Conservation (phyloP, 495 filamentous ascomycete species). For the Letharia columbiana region DNA sequence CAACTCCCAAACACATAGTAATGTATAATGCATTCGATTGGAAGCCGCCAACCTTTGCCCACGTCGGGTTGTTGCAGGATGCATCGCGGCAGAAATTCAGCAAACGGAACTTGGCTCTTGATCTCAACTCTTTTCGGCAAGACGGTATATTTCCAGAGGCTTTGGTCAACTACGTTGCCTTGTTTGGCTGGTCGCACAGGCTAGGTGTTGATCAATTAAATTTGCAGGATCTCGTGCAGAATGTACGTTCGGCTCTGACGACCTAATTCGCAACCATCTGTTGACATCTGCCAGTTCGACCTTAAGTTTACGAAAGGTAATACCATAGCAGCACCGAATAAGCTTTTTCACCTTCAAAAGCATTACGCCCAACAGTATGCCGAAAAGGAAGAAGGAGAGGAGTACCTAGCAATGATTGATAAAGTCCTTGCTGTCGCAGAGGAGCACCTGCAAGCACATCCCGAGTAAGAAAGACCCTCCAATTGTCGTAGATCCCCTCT, state of each 20-base stretch:
- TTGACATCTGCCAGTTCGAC: conserved; percentile 44
- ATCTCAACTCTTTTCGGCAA: conserved; percentile 64
- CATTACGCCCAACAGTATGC: conserved; percentile 50
- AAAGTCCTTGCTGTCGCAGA: conserved; percentile 32
- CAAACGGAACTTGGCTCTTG: conserved; percentile 58
- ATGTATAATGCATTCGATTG: conserved; percentile 86
- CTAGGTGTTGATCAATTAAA: conserved; percentile 58
- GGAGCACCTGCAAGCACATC: conserved; percentile 25
- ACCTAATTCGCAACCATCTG: not conserved
- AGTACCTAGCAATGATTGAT: conserved; percentile 44
- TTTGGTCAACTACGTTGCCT: conserved; percentile 72
- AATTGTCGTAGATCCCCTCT: not conserved
- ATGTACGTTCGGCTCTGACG: conserved; percentile 24
- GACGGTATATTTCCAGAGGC: conserved; percentile 62
- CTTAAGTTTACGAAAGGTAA: conserved; percentile 84
- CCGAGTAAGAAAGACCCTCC: conserved; percentile 28
- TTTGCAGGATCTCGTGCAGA: conserved; percentile 57
- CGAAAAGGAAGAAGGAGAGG: conserved; percentile 26
- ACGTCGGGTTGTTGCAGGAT: conserved; percentile 81
- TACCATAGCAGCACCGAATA: conserved; percentile 70
- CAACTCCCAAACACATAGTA: conserved; percentile 79
- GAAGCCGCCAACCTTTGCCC: conserved; percentile 73
- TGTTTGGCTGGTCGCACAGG: conserved; percentile 78
- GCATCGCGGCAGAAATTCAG: conserved; percentile 72
- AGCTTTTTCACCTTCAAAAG: conserved; percentile 73